Conservation (phyloP, 2,329 filamentous ascomycete genomes). For the Colletotrichum phormii region DNA sequence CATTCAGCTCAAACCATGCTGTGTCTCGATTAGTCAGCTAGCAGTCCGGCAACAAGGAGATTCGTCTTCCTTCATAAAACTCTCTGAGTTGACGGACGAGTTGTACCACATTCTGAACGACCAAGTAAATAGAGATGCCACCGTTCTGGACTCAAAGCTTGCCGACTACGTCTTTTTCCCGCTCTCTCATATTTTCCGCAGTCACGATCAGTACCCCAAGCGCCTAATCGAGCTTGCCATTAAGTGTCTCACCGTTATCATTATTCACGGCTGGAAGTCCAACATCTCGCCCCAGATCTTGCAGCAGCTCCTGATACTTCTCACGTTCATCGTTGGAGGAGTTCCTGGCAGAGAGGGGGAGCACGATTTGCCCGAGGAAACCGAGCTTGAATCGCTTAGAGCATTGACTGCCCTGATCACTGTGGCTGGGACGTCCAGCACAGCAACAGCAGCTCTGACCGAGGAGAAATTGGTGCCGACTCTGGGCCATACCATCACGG, state of each 20-base stretch:
- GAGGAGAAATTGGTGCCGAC: conserved; percentile 76
- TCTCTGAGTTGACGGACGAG: conserved; percentile 58
- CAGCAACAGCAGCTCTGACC: conserved; percentile 61
- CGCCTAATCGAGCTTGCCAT: conserved; percentile 81
- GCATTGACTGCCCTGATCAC: conserved; percentile 76
- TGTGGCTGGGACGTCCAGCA: conserved; percentile 63
- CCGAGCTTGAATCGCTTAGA: conserved; percentile 76
- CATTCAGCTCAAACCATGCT: conserved; percentile 71
- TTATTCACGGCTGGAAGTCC: conserved; percentile 82
- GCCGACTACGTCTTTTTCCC: conserved; percentile 97
- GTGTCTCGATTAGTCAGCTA: conserved; percentile 69
- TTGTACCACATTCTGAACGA: conserved; percentile 59
- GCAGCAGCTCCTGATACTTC: conserved; percentile 86
- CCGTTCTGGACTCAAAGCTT: conserved; percentile 79
- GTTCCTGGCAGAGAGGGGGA: conserved; percentile 67
- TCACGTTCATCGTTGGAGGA: conserved; percentile 84
- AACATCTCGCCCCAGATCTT: conserved; percentile 78
- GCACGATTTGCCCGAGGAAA: conserved; percentile 74
- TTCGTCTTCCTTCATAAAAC: conserved; percentile 52
- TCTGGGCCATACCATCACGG: conserved; percentile 84
- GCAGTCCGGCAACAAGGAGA: conserved; percentile 61
- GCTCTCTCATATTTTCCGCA: conserved; percentile 85
- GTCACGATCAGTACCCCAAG: conserved; percentile 77
- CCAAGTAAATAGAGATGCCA: conserved; percentile 56
- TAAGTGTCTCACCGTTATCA: conserved; percentile 78